A percentile compares a stretch with the other conserved stretches of the same genome.
These are phyloP conservation scores for Hevea brasiliensis DNA, from an alignment of 345 rosid species.

Conservation along the genomic window DNA sequence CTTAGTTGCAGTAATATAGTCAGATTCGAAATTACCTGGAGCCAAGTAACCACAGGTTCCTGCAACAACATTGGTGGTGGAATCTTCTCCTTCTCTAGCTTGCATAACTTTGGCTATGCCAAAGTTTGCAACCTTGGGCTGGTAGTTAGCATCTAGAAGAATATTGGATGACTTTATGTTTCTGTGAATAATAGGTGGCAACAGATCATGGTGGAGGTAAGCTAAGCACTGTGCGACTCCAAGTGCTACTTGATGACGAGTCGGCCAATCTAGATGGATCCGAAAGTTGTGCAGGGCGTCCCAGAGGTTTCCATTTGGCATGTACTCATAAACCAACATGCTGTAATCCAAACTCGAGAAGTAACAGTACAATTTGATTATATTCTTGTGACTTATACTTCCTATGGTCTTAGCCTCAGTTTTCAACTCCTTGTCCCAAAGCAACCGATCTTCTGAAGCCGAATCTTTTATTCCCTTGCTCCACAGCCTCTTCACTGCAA, in stretches of 20 bases:
- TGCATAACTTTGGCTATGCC: slow-evolving; percentile 93
- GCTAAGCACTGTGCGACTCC: slow-evolving; percentile 93
- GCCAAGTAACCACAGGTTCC: slow-evolving; percentile 94
- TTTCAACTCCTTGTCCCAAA: slow-evolving; percentile 60
- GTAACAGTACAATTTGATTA: slow-evolving; percentile 78
- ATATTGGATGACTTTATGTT: slow-evolving; percentile 92
- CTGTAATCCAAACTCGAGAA: slow-evolving; percentile 67
- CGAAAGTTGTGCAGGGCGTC: slow-evolving; percentile 77
- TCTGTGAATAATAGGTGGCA: slow-evolving; percentile 75
- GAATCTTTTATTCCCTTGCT: slow-evolving; percentile 54
- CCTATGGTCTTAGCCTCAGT: slow-evolving; percentile 90
- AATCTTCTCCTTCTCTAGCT: slow-evolving; percentile 79
- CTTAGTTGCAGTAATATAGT: neutral
- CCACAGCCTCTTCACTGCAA: slow-evolving; percentile 87
- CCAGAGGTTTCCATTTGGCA: slow-evolving; percentile 91
- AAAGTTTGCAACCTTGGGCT: slow-evolving; percentile 90
- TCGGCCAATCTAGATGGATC: slow-evolving; percentile 67
- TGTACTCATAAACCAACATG: slow-evolving; percentile 83
- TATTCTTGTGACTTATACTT: slow-evolving; percentile 80
- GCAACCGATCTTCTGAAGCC: slow-evolving; percentile 47
- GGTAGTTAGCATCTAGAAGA: slow-evolving; percentile 64
- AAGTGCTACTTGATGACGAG: slow-evolving; percentile 79
- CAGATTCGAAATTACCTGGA: slow-evolving; percentile 53
- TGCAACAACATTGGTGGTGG: slow-evolving; percentile 72
- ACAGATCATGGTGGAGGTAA: slow-evolving; percentile 86